A percentile compares a stretch with the other conserved stretches of the same genome.
These are phyloP conservation scores for Melanogaster broomeanus DNA, from an alignment of 768 basidiomycete genomes.

Conservation along the genomic window DNA sequence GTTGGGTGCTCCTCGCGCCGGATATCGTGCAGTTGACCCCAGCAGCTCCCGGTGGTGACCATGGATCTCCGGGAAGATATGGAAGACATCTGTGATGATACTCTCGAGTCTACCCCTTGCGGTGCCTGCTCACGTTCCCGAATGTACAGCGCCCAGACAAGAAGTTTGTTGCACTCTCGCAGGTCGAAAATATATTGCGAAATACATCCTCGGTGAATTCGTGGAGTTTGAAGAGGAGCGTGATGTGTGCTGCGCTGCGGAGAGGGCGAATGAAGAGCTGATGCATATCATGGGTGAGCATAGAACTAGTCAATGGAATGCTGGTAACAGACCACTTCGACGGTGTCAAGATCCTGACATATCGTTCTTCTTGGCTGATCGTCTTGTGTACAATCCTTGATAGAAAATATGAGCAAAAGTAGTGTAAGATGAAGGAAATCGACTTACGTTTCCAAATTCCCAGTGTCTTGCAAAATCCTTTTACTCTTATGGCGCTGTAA, in stretches of 20 bases:
- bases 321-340: constrained; percentile 59
- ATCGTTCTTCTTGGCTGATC: constrained; percentile 87
- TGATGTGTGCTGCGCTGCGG: constrained; percentile 57
- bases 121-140: constrained; percentile 82
- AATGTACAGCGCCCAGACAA: constrained; percentile 86
- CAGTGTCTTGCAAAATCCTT: no score
- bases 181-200: constrained; percentile 84
- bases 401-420: constrained; percentile 1
- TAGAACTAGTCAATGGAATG: constrained; percentile 35
- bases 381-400: constrained; percentile 78
- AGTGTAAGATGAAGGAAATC: neutral
- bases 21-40: constrained; percentile 78
- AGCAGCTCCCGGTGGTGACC: constrained; percentile 76
- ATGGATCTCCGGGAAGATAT: constrained; percentile 80
- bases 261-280: constrained; percentile 57
- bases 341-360: constrained; percentile 84
- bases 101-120: constrained; percentile 64
- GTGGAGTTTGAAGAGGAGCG: constrained; percentile 59
- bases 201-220: constrained; percentile 91
- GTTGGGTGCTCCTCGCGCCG: constrained; percentile 86
- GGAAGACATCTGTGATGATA: constrained; percentile 87
- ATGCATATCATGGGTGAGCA: constrained; percentile 5
- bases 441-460: constrained; percentile 73
- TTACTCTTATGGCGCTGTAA: no score
- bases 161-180: constrained; percentile 76